These are phyloP conservation scores for Chiua virens DNA, from an alignment of 768 basidiomycete genomes.

Conservation along the genomic window DNA sequence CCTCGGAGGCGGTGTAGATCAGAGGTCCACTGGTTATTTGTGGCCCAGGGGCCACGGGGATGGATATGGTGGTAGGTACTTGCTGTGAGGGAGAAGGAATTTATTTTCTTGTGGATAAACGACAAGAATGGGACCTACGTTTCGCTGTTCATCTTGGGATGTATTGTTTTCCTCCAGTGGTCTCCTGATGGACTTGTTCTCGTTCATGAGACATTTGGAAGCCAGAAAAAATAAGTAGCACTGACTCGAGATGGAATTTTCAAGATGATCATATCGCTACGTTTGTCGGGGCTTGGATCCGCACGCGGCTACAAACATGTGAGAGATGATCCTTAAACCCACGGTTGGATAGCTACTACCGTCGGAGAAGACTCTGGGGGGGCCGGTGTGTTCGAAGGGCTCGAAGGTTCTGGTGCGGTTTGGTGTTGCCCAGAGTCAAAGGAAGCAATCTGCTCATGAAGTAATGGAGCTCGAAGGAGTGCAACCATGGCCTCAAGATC, in stretches of 20 bases:
- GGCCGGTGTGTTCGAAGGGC: no score
- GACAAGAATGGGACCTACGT: conserved; percentile 4
- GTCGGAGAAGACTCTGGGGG: not conserved
- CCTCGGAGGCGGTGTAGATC: conserved; percentile 8
- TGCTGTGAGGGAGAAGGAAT: not conserved
- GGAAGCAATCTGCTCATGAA: conserved; percentile 19
- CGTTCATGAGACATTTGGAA: not conserved
- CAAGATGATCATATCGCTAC: conserved; percentile 21
- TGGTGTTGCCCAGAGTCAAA: conserved; percentile 6
- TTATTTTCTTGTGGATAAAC: not conserved
- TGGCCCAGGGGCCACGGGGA: conserved; percentile 1
- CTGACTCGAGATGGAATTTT: conserved; percentile 25
- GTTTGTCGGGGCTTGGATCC: conserved; percentile 9
- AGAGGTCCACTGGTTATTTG: not conserved
- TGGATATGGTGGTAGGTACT: not conserved
- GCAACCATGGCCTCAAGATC: conserved; percentile 19
- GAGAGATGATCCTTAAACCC: not conserved
- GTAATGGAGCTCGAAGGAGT: conserved; percentile 17
- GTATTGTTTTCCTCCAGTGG: not conserved
- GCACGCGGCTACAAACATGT: conserved; percentile 8
- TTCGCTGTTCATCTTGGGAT: conserved; percentile 4
- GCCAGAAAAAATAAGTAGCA: not conserved
- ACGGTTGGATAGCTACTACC: conserved; percentile 7
- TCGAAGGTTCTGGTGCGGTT: not conserved
- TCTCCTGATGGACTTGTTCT: conserved; percentile 11